These are phyloP conservation scores for Amoeboaphelidium protococcarum DNA, from an alignment of 371 early-diverging fungal genomes.

Conservation along the genomic window DNA sequence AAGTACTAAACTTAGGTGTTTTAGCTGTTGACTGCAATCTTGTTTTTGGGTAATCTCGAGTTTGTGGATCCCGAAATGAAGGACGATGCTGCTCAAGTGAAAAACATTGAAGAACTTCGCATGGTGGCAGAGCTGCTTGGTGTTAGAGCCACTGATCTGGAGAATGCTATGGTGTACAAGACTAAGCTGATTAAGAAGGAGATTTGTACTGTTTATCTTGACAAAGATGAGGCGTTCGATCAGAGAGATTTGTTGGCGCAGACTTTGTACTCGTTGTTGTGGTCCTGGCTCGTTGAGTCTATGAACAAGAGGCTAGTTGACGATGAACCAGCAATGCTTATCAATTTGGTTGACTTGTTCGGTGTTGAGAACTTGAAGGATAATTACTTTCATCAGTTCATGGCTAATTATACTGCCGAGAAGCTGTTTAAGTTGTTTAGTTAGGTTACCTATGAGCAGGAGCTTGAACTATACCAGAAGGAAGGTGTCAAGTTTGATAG, in stretches of 20 bases:
- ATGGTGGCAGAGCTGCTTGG: conserved; percentile 61
- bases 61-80: conserved; percentile 36
- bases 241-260: conserved; percentile 41
- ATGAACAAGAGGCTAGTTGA: conserved; percentile 42
- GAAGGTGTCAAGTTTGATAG: too few relatives aligned
- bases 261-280: conserved; percentile 40
- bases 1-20: conserved; percentile 52
- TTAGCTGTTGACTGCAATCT: conserved; percentile 57
- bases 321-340: conserved; percentile 29
- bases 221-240: conserved; percentile 32
- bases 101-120: conserved; percentile 43
- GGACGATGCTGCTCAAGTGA: conserved; percentile 35
- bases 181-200: conserved; percentile 50
- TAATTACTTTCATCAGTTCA: conserved; percentile 38
- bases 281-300: conserved; percentile 58
- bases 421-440: conserved; percentile 42
- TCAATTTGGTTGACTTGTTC: conserved; percentile 40
- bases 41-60: conserved; percentile 65
- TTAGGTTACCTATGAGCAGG: conserved; percentile 33
- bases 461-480: conserved; percentile 24
- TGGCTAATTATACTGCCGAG: conserved; percentile 60
- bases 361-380: conserved; percentile 26
- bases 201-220: conserved; percentile 56
- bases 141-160: conserved; percentile 43
- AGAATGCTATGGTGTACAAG: conserved; percentile 57